Percentiles rank a stretch among this genome's conserved stretches.
phyloP scores from a whole-genome alignment of 768 basidiomycete genomes.

The Boletales sp. region DNA sequence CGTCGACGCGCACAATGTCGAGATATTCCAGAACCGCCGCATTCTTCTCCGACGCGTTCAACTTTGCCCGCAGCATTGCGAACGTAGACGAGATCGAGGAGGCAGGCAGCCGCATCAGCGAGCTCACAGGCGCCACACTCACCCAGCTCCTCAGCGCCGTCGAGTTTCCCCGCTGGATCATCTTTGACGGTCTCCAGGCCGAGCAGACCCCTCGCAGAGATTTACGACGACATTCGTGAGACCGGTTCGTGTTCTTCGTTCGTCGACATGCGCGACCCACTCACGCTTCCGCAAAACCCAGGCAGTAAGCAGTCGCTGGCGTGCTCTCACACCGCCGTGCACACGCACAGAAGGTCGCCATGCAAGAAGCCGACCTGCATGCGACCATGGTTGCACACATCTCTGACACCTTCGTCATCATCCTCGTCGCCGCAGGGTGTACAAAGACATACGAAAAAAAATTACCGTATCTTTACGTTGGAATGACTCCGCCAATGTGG shows the following conservation, averaged over 20 bases:
- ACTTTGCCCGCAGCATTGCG: slow-evolving; percentile 24
- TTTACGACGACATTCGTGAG: slow-evolving; percentile 40
- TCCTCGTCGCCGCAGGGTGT: slow-evolving; percentile 41
- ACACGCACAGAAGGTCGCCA: slow-evolving; percentile 35
- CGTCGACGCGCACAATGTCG: slow-evolving; percentile 42
- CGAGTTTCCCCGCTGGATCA: slow-evolving; percentile 32
- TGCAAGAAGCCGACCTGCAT: slow-evolving; percentile 32
- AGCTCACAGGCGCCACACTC: slow-evolving; percentile 30
- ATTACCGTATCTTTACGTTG: slow-evolving; percentile 25
- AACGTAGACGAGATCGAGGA: slow-evolving; percentile 26
- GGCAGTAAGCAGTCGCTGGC: slow-evolving; percentile 52
- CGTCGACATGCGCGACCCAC: not conserved
- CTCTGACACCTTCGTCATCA: slow-evolving; percentile 41
- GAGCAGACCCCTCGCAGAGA: slow-evolving; percentile 27
- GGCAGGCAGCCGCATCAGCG: slow-evolving; percentile 24
- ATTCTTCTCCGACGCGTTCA: slow-evolving; percentile 40
- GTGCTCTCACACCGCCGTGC: slow-evolving; percentile 50
- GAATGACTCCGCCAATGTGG: too few relatives aligned
- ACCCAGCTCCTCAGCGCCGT: slow-evolving; percentile 25
- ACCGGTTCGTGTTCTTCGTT: slow-evolving; percentile 30
- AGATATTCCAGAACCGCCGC: slow-evolving; percentile 46
- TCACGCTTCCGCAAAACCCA: slow-evolving; percentile 37
- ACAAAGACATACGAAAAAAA: slow-evolving; percentile 30
- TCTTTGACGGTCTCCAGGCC: slow-evolving; percentile 29
- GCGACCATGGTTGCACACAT: slow-evolving; percentile 42